Conservation (phyloP, 805 yeast genomes). For the Candida palmyrensis region DNA sequence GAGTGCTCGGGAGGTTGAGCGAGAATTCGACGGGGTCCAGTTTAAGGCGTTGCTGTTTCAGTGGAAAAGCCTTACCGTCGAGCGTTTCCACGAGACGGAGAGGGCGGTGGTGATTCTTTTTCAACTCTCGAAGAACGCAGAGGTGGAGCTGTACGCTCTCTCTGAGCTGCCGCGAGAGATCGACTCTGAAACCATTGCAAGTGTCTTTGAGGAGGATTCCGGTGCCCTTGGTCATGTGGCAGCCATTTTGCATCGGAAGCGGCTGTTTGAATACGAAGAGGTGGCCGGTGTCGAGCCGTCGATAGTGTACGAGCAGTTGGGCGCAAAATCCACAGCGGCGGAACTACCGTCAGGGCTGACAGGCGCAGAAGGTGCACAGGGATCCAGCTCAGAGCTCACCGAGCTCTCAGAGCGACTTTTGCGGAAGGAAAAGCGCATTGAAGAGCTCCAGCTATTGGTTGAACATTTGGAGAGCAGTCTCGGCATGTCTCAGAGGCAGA, state of each 20-base stretch:
- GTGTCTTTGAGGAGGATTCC: slow-evolving; percentile 4
- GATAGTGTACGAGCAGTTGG: no score
- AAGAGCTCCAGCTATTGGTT: slow-evolving; percentile 43
- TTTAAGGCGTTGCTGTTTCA: no score
- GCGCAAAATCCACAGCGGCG: no score
- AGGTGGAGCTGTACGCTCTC: slow-evolving; percentile 3
- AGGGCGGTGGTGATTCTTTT: not conserved
- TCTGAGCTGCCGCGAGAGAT: slow-evolving; percentile 1
- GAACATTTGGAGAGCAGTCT: slow-evolving; percentile 42
- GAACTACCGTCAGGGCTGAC: no score
- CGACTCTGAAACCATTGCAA: slow-evolving; percentile 4
- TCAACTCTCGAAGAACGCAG: slow-evolving; percentile 5
- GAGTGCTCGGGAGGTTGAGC: no score
- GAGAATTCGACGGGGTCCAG: no score
- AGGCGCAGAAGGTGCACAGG: no score
- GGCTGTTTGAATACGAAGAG: no score
- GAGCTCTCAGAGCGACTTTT: not conserved
- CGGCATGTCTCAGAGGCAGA: slow-evolving; percentile 21
- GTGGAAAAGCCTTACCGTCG: no score
- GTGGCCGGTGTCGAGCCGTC: no score
- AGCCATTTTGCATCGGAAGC: not conserved
- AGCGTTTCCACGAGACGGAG: not conserved
- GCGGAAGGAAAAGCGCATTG: slow-evolving; percentile 23
- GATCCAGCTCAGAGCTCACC: not conserved
- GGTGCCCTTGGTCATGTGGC: not conserved